Evolutionary conservation across 2,329 filamentous ascomycete genomes (phyloP), one percentile per base, ranked within the genome.

Genomic region (Herpotrichia juniperi): DNA sequence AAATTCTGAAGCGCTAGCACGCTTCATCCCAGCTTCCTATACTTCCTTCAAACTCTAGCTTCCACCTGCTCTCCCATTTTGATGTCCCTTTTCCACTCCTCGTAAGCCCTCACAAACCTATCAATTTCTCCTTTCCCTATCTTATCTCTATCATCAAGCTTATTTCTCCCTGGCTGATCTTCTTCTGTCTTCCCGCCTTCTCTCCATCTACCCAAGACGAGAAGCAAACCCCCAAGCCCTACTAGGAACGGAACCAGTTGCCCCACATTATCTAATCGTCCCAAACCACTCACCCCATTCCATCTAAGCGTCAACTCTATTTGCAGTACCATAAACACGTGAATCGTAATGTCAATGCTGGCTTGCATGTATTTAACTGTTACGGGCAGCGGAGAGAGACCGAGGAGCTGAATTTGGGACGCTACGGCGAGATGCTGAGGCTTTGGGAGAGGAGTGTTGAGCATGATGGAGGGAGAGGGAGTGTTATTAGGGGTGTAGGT

Each of bases 191-290:
- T 25, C 44, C 49, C 49, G 46, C 32, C 40, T 34, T 30, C 31
- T 19, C 21, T 26, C 50, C 51, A 54, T 21, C 49, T 42, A 16
- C 22, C 26, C 3, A 48, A 4, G 10, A 59, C 48, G 22, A 61
- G 22, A 5, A 26, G 26, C 35, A 61, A 32, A 5, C 56, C 53
- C 4, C 34, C 42, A 19, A 59, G 30, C 11, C 54, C 56, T 30
- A 59, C 53, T 4, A 61, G 48, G 31, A 59, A 59, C 12, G 58
- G 58, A 37, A 61, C 48, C 22, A 59, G 42, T 31, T 61, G 56
- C 21, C 58, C 54, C 28, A 61, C 42, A 54, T 40, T 59, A 4
- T 26, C 46, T 42, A 40, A 50, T 3, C 57, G 34, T 11, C 25
- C 52, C 7, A 59, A 30, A 4, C 51, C 56, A 19, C 22, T 25